Base-by-base conservation (phyloP, 2,329 filamentous ascomycete genomes). In the Piedraia hortae region DNA sequence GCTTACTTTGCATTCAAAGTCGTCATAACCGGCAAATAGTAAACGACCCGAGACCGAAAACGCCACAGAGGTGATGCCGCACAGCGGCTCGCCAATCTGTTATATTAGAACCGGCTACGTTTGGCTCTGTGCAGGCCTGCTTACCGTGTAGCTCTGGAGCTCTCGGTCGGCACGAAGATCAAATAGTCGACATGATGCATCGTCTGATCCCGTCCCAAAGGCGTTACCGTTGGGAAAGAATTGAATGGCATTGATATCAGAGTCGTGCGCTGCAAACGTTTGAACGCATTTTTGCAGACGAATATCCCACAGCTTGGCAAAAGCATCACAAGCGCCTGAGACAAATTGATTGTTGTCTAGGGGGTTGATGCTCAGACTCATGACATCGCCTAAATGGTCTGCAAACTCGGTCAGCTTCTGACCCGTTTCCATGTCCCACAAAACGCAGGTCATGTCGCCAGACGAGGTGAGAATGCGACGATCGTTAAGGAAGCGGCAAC, bases 261-360 rank as follows among this genome's bases (percentile, higher is more conserved):
- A 91, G 50, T 93, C 85, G 50, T 93, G 85, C 13, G 85, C 85
- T 23, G 85, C 80, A 47, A 97, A 97, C 2, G 85, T 97, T 56
- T 97, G 85, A 23, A 90, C 80, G 34, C 85, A 88, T 59, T 91
- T 91, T 41, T 88, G 82, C 34, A 85, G 80, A 43, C 85, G 74
- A 36, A 93, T 90, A 54, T 97, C 85, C 85, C 85, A 97, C 26
- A 97, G 56, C 53, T 97, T 97, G 26, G 85, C 85, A 43, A 93
- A 97, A 9, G 82, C 80, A 47, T 97, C 85, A 50, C 85, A 97
- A 38, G 85, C 85, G 46, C 85, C 85, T n/a, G 85, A 93, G 32
- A 93, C 85, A 45, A 97, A 97, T 31, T 89, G 85, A 52, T 93
- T 93, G 51, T 90, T 80, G 54, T 93, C 91, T 30, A 88, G 89